phyloP scores from a whole-genome alignment of 352 stramenopile genomes.

The Globisporangium camurandrum region DNA sequence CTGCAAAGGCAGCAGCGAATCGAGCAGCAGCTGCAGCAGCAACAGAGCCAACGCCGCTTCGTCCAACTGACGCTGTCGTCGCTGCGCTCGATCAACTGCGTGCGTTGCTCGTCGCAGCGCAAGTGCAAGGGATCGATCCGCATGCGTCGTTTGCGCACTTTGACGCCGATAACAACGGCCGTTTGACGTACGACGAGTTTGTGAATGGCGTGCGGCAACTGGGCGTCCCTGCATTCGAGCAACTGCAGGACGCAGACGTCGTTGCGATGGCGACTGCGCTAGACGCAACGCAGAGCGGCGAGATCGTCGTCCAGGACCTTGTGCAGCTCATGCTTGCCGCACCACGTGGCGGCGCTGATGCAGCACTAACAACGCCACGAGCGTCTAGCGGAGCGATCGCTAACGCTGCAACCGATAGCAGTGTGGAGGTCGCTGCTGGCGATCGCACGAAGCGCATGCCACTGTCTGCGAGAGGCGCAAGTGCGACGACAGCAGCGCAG shows the following conservation, averaged over 20 bases:
- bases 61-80: constrained; percentile 2
- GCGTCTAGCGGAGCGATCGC: background rate
- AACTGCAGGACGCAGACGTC: constrained; percentile 23
- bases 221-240: constrained; percentile 28
- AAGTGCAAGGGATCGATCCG: constrained; percentile 38
- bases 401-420: background rate
- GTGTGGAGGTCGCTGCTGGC: background rate
- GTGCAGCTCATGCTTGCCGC: constrained; percentile 19
- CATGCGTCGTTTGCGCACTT: constrained; percentile 66
- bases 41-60: background rate
- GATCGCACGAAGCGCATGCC: background rate
- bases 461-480: constrained; percentile 1
- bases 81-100: constrained; percentile 33
- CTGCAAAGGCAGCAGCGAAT: constrained; percentile 14
- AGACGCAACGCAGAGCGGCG: constrained; percentile 20
- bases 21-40: background rate
- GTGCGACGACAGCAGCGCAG: background rate
- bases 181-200: constrained; percentile 55
- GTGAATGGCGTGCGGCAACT: constrained; percentile 27
- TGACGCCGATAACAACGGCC: constrained; percentile 55
- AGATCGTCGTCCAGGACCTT: constrained; percentile 36
- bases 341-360: background rate
- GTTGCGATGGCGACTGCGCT: constrained; percentile 26
- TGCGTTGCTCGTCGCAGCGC: constrained; percentile 32
- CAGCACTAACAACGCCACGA: background rate